Evolutionary conservation across 768 basidiomycete species (phyloP), one percentile per base, ranked within the genome.

Genomic region (Thelephora aurantiotincta): DNA sequence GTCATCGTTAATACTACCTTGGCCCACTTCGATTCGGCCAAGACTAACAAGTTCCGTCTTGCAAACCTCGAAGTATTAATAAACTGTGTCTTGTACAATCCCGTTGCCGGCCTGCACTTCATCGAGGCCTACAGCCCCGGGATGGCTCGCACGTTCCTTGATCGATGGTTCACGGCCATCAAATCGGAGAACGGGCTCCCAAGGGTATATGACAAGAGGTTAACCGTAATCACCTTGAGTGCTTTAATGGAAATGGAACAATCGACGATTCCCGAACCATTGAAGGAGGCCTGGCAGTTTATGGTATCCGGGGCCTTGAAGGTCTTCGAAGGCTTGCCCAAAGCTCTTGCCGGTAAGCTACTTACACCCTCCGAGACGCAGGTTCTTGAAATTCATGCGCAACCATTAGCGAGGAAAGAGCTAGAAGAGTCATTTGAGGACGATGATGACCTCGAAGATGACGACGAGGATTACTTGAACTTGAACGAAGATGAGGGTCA

Each of bases 191-290:
- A 61, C 20, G 72, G 70, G 43, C 71, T 91, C 33, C 85, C 87
- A 11, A 77, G 89, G 16, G 88, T 94, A 38, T 89, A 94, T 58
- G 89, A 93, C 65, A 90, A 91, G 73, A 89, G 83, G 63, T 66
- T 93, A 49, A 77, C 75, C 54, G 76, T 92, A 48, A 60, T 86
- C 49, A 78, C 89, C 9, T 61, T 93, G 48, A 85, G 80, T 52
- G 77, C 79, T 41, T 64, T 92, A 50, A 67, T 94, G 58, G 86
- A 90, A 63, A 65, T 88, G 62, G 68, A 78, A 11, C 72, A 74
- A 1, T 59, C 61, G 7, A 59, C 58, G 43, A 70, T 87, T 33
- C 86, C 83, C 2, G 70, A 70, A 36, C 60, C 64, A 14, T 63
- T 89, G 52, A 70, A 72, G 50, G 77, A 78, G 4, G 83, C 80